A percentile compares a stretch with the other conserved stretches of the same genome.
Conservation (phyloP, 2,329 filamentous ascomycete species). For the Aspergillus vadensis region DNA sequence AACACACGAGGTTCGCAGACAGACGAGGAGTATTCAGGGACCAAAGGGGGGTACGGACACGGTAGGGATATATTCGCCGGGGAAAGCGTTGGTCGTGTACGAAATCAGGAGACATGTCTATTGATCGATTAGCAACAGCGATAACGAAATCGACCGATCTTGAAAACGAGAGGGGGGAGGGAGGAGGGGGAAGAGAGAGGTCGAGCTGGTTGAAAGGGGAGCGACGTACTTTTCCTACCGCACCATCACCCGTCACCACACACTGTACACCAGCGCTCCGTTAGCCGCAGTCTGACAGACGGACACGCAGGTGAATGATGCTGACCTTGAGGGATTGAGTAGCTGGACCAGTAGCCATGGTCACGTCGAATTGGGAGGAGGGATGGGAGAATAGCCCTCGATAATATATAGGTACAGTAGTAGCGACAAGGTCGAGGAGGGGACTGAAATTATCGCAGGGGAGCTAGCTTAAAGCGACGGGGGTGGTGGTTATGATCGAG, state of each 20-base stretch:
- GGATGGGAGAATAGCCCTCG: not conserved
- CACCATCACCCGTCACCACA: slow-evolving; percentile 98
- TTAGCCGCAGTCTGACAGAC: slow-evolving; percentile 36
- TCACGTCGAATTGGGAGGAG: slow-evolving; percentile 18
- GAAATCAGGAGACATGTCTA: slow-evolving; percentile 99
- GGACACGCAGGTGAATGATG: slow-evolving; percentile 14
- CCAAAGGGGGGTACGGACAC: slow-evolving; percentile 54
- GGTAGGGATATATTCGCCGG: slow-evolving; percentile 99
- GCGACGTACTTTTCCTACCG: slow-evolving; percentile 85
- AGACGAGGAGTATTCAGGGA: slow-evolving; percentile 18
- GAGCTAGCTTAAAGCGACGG: not conserved
- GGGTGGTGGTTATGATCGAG: not conserved
- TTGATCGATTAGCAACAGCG: not conserved
- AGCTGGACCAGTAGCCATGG: slow-evolving; percentile 76
- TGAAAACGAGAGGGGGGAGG: not conserved
- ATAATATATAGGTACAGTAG: slow-evolving; percentile 13
- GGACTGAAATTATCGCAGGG: not conserved
- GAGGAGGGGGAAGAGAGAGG: no score
- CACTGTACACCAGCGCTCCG: slow-evolving; percentile 63
- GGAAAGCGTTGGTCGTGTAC: slow-evolving; percentile 98
- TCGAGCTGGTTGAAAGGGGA: slow-evolving; percentile 9
- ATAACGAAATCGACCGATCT: slow-evolving; percentile 6
- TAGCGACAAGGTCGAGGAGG: slow-evolving; percentile 7
- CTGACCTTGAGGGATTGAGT: slow-evolving; percentile 90
- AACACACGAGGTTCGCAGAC: slow-evolving; percentile 19